These are phyloP conservation scores for Ilyonectria sp. DNA, from an alignment of 2,329 filamentous ascomycete species.

Conservation along the genomic window DNA sequence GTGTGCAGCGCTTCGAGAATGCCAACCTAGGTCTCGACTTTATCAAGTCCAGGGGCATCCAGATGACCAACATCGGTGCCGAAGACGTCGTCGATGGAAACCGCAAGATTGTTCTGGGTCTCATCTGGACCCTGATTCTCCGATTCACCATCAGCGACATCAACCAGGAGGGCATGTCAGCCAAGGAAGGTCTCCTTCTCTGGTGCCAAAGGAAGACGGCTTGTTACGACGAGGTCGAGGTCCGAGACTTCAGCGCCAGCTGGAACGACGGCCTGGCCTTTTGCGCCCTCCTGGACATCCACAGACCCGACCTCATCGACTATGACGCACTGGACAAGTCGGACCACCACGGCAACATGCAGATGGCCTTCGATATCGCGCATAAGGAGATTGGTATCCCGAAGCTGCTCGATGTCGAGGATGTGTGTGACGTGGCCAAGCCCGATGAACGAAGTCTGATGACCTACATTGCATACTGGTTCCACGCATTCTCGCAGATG, in stretches of 20 bases:
- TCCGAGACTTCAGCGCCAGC: constrained; percentile 93
- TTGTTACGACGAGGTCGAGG: constrained; percentile 97
- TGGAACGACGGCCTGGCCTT: constrained; percentile 99
- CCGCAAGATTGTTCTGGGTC: constrained; percentile 94
- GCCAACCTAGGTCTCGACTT: constrained; percentile 96
- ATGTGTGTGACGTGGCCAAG: constrained; percentile 96
- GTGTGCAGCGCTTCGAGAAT: constrained; percentile 98
- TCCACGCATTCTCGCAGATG: constrained; percentile 99
- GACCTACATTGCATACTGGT: constrained; percentile 99
- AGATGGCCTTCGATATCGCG: constrained; percentile 96
- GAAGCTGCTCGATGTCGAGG: constrained; percentile 94
- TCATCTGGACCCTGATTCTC: constrained; percentile 99
- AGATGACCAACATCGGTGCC: constrained; percentile 98
- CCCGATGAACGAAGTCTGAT: constrained; percentile 97
- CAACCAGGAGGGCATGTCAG: constrained; percentile 97
- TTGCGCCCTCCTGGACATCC: constrained; percentile 95
- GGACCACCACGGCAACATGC: constrained; percentile 97
- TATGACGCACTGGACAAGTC: constrained; percentile 95
- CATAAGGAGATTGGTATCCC: constrained; percentile 97
- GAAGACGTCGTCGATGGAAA: constrained; percentile 99
- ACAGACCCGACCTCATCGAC: constrained; percentile 96
- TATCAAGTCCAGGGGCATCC: constrained; percentile 90
- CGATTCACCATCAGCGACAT: constrained; percentile 99
- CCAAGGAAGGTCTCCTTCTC: constrained; percentile 92
- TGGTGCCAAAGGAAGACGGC: constrained; percentile 99